These are phyloP conservation scores for Codiaeum variegatum DNA, from an alignment of 441 rosid species.

Conservation along the genomic window DNA sequence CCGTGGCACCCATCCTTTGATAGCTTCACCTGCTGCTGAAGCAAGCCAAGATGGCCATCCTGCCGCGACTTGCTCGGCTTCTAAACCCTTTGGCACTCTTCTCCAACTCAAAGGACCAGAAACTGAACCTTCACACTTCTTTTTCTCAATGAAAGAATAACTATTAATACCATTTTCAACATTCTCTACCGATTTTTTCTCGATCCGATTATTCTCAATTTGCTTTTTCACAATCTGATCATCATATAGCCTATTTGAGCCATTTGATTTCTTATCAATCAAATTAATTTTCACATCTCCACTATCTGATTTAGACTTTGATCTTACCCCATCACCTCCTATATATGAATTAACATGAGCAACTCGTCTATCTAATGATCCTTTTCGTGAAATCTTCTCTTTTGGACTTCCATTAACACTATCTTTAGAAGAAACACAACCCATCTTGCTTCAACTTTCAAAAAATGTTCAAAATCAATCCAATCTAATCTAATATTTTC, in stretches of 20 bases:
- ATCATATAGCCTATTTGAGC: conserved; percentile 38
- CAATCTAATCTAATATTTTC: neutral
- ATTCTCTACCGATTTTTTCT: conserved; percentile 37
- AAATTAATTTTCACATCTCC: conserved; percentile 47
- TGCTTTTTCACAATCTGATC: conserved; percentile 32
- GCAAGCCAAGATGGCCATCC: conserved; percentile 95
- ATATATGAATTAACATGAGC: conserved; percentile 48
- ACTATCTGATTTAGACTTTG: conserved; percentile 36
- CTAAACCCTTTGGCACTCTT: conserved; percentile 36
- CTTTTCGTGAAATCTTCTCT: conserved; percentile 46
- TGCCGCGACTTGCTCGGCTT: conserved; percentile 64
- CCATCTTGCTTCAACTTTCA: conserved; percentile 38
- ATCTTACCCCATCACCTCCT: conserved; percentile 46
- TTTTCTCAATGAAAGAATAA: conserved; percentile 24
- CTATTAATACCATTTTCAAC: conserved; percentile 21
- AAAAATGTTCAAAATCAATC: neutral
- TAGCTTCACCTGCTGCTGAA: conserved; percentile 70
- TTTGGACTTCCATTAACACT: conserved; percentile 37
- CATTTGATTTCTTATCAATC: conserved; percentile 48
- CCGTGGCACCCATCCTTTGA: conserved; percentile 81
- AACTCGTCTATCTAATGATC: conserved; percentile 44
- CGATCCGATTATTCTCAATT: conserved; percentile 5
- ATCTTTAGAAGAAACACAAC: conserved; percentile 70
- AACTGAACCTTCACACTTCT: conserved; percentile 30
- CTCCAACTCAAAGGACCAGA: conserved; percentile 34